phyloP scores from a whole-genome alignment of 805 yeast species.

The Saturnispora mendoncae region DNA sequence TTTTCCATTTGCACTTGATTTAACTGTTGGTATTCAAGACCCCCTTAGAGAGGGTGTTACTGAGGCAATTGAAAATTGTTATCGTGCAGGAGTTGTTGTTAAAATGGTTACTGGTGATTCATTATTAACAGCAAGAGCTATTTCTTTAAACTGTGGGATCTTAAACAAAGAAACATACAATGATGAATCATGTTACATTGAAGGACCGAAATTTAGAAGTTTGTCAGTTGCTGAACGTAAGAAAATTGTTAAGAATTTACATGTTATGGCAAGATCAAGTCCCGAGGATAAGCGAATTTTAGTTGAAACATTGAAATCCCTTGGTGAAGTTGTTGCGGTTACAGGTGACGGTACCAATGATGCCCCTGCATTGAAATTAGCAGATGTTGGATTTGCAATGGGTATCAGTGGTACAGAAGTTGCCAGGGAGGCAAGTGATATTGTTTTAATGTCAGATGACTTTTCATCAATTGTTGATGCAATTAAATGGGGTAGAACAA shows the following conservation, averaged over 20 bases:
- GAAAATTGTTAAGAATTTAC: constrained; percentile 58
- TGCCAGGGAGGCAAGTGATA: constrained; percentile 97
- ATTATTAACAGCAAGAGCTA: constrained; percentile 82
- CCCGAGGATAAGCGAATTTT: constrained; percentile 91
- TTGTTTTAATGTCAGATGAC: constrained; percentile 94
- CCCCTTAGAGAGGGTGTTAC: constrained; percentile 86
- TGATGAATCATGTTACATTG: constrained; percentile 64
- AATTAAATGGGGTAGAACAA: constrained; percentile 97
- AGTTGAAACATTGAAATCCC: constrained; percentile 67
- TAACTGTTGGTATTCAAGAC: constrained; percentile 88
- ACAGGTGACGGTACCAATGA: constrained; percentile 99
- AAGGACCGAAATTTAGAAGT: constrained; percentile 83
- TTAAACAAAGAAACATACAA: constrained; percentile 41
- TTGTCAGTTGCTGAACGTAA: constrained; percentile 48
- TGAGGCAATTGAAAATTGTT: constrained; percentile 82
- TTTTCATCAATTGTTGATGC: constrained; percentile 93
- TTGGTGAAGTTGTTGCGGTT: constrained; percentile 94
- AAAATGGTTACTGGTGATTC: constrained; percentile 99
- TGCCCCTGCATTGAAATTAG: constrained; percentile 93
- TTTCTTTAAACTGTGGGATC: constrained; percentile 81
- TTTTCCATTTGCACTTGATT: constrained; percentile 44
- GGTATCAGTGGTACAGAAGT: constrained; percentile 98
- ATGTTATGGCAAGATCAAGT: constrained; percentile 86
- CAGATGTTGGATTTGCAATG: constrained; percentile 98
- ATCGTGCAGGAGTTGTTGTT: constrained; percentile 85